These are phyloP conservation scores for Blastosporella zonata DNA, from an alignment of 1,284 basidiomycete genomes.

Conservation along the genomic window DNA sequence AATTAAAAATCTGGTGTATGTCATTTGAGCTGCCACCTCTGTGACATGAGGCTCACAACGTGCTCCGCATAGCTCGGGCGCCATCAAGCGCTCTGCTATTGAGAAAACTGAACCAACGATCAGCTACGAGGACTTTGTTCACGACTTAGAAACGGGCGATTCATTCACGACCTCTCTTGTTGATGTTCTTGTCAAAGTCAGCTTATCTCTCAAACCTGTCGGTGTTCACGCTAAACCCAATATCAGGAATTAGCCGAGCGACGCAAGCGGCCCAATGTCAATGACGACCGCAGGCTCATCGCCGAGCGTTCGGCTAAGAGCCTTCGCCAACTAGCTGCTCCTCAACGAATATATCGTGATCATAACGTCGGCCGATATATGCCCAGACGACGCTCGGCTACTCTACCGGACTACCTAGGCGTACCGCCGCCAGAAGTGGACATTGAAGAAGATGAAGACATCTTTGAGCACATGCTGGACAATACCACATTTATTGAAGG, in stretches of 20 bases:
- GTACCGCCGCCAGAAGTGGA: slow-evolving; percentile 50
- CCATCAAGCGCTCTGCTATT: slow-evolving; percentile 57
- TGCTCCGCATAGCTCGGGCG: slow-evolving; percentile 47
- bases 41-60: slow-evolving; percentile 3
- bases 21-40: slow-evolving; percentile 13
- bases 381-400: slow-evolving; percentile 34
- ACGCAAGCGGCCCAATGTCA: slow-evolving; percentile 43
- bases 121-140: slow-evolving; percentile 67
- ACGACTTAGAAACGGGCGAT: slow-evolving; percentile 69
- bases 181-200: slow-evolving; percentile 70
- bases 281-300: slow-evolving; percentile 63
- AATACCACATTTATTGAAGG: slow-evolving; percentile 43
- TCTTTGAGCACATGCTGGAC: slow-evolving; percentile 40
- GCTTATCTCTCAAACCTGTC: slow-evolving; percentile 18
- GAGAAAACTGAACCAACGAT: slow-evolving; percentile 59
- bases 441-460: slow-evolving; percentile 61
- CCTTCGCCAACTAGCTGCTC: slow-evolving; percentile 53
- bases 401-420: slow-evolving; percentile 46
- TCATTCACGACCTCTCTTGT: slow-evolving; percentile 69
- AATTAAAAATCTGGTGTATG: slow-evolving; percentile 70
- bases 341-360: slow-evolving; percentile 49
- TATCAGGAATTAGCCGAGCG: slow-evolving; percentile 70
- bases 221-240: slow-evolving; percentile 1
- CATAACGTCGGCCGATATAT: slow-evolving; percentile 32
- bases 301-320: slow-evolving; percentile 60